Conservation (phyloP, 2,329 filamentous ascomycete species). For the Nigrospora sphaerica region DNA sequence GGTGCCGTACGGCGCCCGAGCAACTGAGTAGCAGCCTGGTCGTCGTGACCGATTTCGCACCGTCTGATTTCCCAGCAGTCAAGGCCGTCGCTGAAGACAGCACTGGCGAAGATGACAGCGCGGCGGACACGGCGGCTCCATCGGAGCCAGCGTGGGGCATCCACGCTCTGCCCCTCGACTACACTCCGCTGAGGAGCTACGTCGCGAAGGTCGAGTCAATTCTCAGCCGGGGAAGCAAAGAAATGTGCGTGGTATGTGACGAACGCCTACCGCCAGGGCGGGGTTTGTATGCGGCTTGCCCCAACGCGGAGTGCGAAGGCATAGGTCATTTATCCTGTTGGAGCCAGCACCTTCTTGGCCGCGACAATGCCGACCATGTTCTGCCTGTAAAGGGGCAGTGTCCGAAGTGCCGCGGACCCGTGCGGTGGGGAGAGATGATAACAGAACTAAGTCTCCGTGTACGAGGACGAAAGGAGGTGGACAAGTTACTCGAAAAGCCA, state of each 20-base stretch:
- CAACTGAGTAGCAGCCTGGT: conserved; percentile 38
- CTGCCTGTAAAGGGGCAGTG: conserved; percentile 66
- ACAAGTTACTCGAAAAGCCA: conserved; percentile 56
- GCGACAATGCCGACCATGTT: conserved; percentile 32
- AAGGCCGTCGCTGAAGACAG: not conserved
- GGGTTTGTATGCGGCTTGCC: conserved; percentile 52
- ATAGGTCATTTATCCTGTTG: conserved; percentile 56
- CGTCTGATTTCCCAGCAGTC: conserved; percentile 3
- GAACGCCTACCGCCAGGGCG: conserved; percentile 34
- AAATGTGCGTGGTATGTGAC: conserved; percentile 46
- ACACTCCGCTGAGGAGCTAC: conserved; percentile 43
- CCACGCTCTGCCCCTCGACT: conserved; percentile 47
- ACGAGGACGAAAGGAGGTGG: conserved; percentile 63
- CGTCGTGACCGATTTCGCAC: conserved; percentile 50
- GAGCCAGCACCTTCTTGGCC: conserved; percentile 41
- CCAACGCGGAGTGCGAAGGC: conserved; percentile 43
- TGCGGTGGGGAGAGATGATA: conserved; percentile 72
- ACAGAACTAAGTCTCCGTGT: conserved; percentile 72
- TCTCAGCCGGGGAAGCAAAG: conserved; percentile 49
- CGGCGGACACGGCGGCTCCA: conserved; percentile 4
- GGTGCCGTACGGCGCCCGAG: conserved; percentile 41
- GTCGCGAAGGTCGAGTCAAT: conserved; percentile 48
- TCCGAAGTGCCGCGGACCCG: conserved; percentile 55
- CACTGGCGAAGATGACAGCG: conserved; percentile 1
- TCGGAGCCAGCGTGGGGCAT: conserved; percentile 35